Base-by-base conservation (phyloP, 1,284 basidiomycete genomes). In the Ceratorhiza oryzae-sativae region DNA sequence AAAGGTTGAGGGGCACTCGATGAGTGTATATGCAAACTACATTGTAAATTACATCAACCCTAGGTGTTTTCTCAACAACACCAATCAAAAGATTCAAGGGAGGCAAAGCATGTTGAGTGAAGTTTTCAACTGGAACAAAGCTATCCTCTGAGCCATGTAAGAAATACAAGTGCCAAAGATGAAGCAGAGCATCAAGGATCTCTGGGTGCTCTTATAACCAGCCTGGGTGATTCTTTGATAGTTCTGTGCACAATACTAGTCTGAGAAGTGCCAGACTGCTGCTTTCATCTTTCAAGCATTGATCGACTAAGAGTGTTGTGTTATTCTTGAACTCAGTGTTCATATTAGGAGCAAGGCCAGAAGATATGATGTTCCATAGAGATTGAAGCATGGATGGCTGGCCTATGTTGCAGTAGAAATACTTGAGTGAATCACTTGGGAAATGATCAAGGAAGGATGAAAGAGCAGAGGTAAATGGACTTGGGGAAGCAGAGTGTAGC, bases 401-500 rank as follows among this genome's bases (percentile, higher is more conserved):
- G 56, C 88, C 85, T 25, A 99, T 82, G 77, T 93, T 88, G 27
- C 87, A 86, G 76, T 97, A 86, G 80, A 99, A 92, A 80, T 94
- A 93, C 71, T 92, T 88, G 25, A 93, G 86, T 2, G 94, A 91
- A 77, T 97, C 94, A 1, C 82, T 83, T 1, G 95, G 91, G 80
- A 98, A 99, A 27, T 94, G 88, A 80, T 98, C 89, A 30, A 99
- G 86, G 80, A 94, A 99, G 79, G 91, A 90, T 15, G 92, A 94
- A 51, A 99, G 83, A 23, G 96, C 96, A 75, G 94, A 91, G 0
- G 97, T 98, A 82, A 99, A 98, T 0, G 96, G 95, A 76, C 92
- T 98, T 60, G 87, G 87, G 3, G 90, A 89, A 0, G 93, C 94
- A 77, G 97, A 97, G 76, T 95, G 92, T 81, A 99, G 89, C 76